Evolutionary conservation across 2,329 filamentous ascomycete genomes (phyloP), one percentile per base, ranked within the genome.

Genomic region (Lachnellula suecica): DNA sequence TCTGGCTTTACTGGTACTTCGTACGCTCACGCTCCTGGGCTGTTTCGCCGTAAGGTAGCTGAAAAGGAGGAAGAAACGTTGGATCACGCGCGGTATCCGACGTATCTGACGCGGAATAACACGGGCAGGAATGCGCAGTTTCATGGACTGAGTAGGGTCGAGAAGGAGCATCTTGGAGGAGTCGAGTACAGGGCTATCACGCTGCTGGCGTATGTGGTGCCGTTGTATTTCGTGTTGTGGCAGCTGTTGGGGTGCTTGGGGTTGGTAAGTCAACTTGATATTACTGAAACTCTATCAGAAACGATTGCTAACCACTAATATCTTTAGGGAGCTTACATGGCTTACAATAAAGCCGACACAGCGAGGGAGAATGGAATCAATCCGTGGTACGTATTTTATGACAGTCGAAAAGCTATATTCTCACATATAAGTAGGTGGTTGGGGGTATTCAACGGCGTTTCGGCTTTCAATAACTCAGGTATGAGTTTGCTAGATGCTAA

Each of bases 391-490:
- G 55, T 55, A 11, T 9, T n/a, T n/a, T n/a, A n/a, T n/a, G n/a
- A n/a, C n/a, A n/a, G n/a, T n/a, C n/a, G n/a, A 35, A 8, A 24
- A n/a, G 31, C 17, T 22, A 10, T n/a, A 27, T 20, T 5, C 17
- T 23, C 31, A 37, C 49, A 52, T 25, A 58, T 37, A 15, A n/a
- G 9, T 42, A 66, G 63, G 63, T 88, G 85, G 84, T 72, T 83
- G 2, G 85, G 85, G 37, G 77, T 83, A 41, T 89, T 88, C 70
- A 84, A 86, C 55, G 82, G 81, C 2, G 78, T 83, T 4, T 86
- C 82, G 17, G 85, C 84, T 0, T 89, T 88, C 68, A 87, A 87
- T 68, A 88, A 88, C 59, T 83, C 78, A n/a, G 84, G 85, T 37
- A 86, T 89, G 83, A 81, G 79, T 19, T 72, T 88, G 31, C 70